A percentile compares a stretch with the other conserved stretches of the same genome.
Evolutionary conservation across 306 rosid species (phyloP).

Genomic region (Quercus cerris): DNA sequence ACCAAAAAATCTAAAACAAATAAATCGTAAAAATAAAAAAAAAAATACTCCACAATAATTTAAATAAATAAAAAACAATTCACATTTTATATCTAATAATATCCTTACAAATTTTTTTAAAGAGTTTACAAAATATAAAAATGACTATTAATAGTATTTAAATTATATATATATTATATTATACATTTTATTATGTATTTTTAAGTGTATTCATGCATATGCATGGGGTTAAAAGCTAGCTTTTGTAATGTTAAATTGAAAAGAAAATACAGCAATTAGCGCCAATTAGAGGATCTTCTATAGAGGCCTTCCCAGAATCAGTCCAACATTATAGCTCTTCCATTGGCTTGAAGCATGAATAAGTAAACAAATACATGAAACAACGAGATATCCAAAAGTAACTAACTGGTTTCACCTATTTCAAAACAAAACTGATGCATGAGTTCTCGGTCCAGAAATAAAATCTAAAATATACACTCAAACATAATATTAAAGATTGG

Average conservation of each 20-base stretch:
- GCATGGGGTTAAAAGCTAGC: too few species aligned
- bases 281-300: not conserved
- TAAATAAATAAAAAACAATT: too few species aligned
- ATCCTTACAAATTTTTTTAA: too few species aligned
- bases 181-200: too few species aligned
- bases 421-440: slow-evolving; percentile 56
- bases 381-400: not conserved
- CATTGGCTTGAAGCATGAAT: not conserved
- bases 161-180: too few species aligned
- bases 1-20: too few species aligned
- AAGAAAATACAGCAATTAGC: not conserved
- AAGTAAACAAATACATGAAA: not conserved
- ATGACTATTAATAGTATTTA: too few species aligned
- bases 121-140: too few species aligned
- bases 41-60: too few species aligned
- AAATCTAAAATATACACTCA: slow-evolving; percentile 48
- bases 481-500: slow-evolving; percentile 31
- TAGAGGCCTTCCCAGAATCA: not conserved
- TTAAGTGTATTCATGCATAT: too few species aligned
- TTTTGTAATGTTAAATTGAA: not conserved
- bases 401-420: slow-evolving; percentile 25
- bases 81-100: too few species aligned
- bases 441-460: slow-evolving; percentile 34
- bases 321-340: not conserved
- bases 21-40: too few species aligned